A percentile compares a stretch with the other conserved stretches of the same genome.
phyloP scores from a whole-genome alignment of 768 basidiomycete genomes.

The Basidioascus undulatus region DNA sequence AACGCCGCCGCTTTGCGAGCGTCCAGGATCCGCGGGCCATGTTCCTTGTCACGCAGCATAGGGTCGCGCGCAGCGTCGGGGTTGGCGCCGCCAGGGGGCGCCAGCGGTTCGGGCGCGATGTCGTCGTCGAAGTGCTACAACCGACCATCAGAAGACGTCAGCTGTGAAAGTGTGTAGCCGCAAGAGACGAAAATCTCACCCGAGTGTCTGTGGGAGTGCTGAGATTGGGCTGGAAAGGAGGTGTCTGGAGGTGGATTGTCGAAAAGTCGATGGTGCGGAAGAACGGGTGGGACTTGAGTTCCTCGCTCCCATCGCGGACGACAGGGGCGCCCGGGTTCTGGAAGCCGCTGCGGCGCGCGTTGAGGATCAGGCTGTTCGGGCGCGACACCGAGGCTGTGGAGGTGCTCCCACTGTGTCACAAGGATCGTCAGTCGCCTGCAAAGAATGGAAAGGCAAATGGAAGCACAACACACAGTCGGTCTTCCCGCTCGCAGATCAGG shows the following conservation, averaged over 20 bases:
- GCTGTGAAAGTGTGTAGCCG: not conserved
- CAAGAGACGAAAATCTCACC: too few relatives aligned
- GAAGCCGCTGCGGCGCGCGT: slow-evolving; percentile 51
- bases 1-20: slow-evolving; percentile 79
- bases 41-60: slow-evolving; percentile 54
- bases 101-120: slow-evolving; percentile 46
- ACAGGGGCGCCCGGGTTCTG: slow-evolving; percentile 6
- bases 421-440: too few relatives aligned
- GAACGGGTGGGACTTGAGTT: slow-evolving; percentile 81
- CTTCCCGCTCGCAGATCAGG: slow-evolving; percentile 84
- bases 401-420: too few relatives aligned
- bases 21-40: slow-evolving; percentile 66
- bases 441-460: too few relatives aligned
- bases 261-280: slow-evolving; percentile 78
- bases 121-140: slow-evolving; percentile 74
- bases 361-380: slow-evolving; percentile 51
- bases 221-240: slow-evolving; percentile 77
- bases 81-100: slow-evolving; percentile 1
- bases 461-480: too few relatives aligned
- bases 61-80: slow-evolving; percentile 68
- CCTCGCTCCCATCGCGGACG: slow-evolving; percentile 48
- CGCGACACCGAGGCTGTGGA: slow-evolving; percentile 39
- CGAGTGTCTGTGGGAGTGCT: slow-evolving; percentile 59
- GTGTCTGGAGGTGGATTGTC: slow-evolving; percentile 54
- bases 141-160: too few relatives aligned